Evolutionary conservation across 148 eudicot genomes (phyloP).

Genomic region (Camellia sinensis): DNA sequence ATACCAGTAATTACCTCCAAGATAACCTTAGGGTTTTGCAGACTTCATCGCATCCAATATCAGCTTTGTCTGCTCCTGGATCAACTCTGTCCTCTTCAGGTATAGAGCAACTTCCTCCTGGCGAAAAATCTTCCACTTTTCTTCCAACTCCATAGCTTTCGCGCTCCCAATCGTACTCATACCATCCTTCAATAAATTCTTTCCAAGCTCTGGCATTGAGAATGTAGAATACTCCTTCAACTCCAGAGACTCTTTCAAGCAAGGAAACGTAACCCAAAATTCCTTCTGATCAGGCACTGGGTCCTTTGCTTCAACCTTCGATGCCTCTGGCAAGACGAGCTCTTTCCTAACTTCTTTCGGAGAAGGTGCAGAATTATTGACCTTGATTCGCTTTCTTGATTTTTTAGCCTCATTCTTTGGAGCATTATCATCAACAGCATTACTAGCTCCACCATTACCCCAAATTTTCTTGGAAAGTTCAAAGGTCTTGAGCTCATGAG

Average conservation of each 20-base stretch:
- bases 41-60: conserved; percentile 24
- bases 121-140: conserved; percentile 36
- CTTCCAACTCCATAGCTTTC: conserved; percentile 37
- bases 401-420: neutral
- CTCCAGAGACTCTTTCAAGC: conserved; percentile 15
- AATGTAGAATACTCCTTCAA: neutral
- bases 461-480: conserved; percentile 51
- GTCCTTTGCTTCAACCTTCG: neutral
- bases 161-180: conserved; percentile 28
- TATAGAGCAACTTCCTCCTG: conserved; percentile 22
- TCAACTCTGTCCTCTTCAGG: conserved; percentile 16
- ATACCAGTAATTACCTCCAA: neutral
- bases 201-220: conserved; percentile 10
- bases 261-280: conserved; percentile 24
- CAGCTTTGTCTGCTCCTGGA: conserved; percentile 25
- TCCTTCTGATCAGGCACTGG: conserved; percentile 4
- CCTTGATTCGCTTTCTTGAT: conserved; percentile 16
- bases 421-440: conserved; percentile 3
- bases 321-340: neutral
- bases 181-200: conserved; percentile 11
- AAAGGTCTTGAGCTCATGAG: conserved; percentile 41
- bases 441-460: conserved; percentile 38
- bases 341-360: conserved; percentile 7
- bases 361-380: neutral
- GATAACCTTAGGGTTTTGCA: neutral